Evolutionary conservation across 352 stramenopile species (phyloP), one percentile per base, ranked within the genome.

Genomic region (Stramenopiles sp.): DNA sequence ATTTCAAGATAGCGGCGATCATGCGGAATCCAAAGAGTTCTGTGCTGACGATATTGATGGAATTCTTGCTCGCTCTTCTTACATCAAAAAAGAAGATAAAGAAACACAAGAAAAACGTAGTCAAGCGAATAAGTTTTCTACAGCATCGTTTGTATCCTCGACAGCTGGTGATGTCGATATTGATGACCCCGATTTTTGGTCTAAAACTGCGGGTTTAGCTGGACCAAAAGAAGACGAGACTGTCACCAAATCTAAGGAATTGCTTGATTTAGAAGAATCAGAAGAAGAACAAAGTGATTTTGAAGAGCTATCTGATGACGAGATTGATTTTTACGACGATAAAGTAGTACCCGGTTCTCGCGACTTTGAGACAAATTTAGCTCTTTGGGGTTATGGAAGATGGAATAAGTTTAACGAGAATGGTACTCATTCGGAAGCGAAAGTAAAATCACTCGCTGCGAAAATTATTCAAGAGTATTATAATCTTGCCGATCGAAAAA

Each of bases 11-110:
- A 62, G 81, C 42, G 64, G 76, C 18, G 64, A 85, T 20, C 77
- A 92, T 23, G 71, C 64, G 12, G 74, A 74, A 2, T 78, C 65
- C 37, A 90, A 91, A 55, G 62, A 73, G 18, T 95, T 94, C 55
- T 77, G 77, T 36, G 68, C 87, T 44, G 83, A 91, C 52, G 86
- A 91, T 42, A 96, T 97, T 50, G 81, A 97, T 39, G 70, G 72
- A 40, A 96, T 98, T 58, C 60, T 98, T 19, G 62, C 80, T 36
- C 48, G 41, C 19, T 32, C 46, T 12, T 19, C 43, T n/a, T 53
- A 42, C 29, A 15, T 36, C 5, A 45, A 44, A 29, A 46, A 10
- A 2, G 26, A 29, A 7, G 8, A 20, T 15, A 7, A 28, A 42
- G 15, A 26, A 8, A 15, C 10, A n/a, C n/a, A 32, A 32, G 10